phyloP scores from a whole-genome alignment of 2,329 filamentous ascomycete genomes.

The Mycosphaerella arachidis region DNA sequence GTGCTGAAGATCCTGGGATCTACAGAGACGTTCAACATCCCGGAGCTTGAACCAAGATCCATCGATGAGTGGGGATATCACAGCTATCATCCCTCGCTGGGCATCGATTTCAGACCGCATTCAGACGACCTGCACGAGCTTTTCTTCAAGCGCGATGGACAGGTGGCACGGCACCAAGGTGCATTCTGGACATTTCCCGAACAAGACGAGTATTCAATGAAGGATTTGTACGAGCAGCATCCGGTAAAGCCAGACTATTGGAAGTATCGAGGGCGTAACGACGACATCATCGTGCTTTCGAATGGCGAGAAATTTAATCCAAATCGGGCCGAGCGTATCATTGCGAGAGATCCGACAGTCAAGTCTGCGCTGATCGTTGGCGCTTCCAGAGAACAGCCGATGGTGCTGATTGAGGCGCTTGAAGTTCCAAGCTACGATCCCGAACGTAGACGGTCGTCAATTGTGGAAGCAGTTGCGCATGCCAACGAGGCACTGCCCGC shows the following conservation, averaged over 20 bases:
- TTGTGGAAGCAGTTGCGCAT: constrained; percentile 42
- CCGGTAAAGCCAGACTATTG: constrained; percentile 4
- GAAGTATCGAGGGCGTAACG: constrained; percentile 4
- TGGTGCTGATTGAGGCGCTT: constrained; percentile 29
- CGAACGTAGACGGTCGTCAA: constrained; percentile 29
- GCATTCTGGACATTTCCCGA: constrained; percentile 4
- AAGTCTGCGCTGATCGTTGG: constrained; percentile 33
- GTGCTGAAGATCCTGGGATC: constrained; percentile 11
- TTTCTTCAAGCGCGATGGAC: background rate
- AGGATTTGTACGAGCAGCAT: constrained; percentile 5
- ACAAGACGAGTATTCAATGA: constrained; percentile 1
- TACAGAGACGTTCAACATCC: constrained; percentile 12
- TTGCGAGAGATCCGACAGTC: constrained; percentile 21
- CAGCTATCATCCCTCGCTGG: constrained; percentile 5
- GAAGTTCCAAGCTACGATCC: constrained; percentile 10
- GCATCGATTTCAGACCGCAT: constrained; percentile 3
- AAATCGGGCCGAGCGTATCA: constrained; percentile 6
- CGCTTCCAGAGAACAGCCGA: constrained; percentile 25
- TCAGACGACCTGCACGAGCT: background rate
- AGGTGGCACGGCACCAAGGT: background rate
- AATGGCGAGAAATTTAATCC: constrained; percentile 8
- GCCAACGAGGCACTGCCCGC: constrained; percentile 41
- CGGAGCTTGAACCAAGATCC: constrained; percentile 8
- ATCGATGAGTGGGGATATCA: constrained; percentile 11
- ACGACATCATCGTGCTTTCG: constrained; percentile 7